Evolutionary conservation across 2,329 filamentous ascomycete genomes (phyloP), one percentile per base, ranked within the genome.

Genomic region (Aspergillus awamori): DNA sequence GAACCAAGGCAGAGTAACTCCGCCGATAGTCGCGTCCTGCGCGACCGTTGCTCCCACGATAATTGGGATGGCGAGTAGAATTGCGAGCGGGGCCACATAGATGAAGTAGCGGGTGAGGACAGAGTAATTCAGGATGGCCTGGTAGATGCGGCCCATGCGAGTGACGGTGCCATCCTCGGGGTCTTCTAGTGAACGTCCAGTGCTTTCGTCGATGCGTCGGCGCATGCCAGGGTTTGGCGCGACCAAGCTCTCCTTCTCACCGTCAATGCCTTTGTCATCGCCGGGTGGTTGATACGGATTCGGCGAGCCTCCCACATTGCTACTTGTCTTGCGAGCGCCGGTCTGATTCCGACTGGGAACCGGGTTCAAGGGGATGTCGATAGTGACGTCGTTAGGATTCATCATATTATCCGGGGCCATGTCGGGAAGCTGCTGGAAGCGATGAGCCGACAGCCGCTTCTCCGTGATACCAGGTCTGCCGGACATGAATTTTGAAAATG

Each of bases 61-160:
- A 65, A 89, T 88, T 5, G 87, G 87, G 43, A 89, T 79, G 2
- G 86, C 85, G 59, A 89, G 80, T n/a, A 84, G 66, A 5, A 83
- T 60, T 4, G 82, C 86, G 45, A 89, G 62, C 0, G 87, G 87
- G 24, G 83, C 72, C 26, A 89, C 84, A 67, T 88, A 89, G 63
- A 88, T 79, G 70, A 88, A 80, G 70, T 89, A 89, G 51, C 86
- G 80, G 52, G 86, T 88, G 67, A 89, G 67, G 63, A 88, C 82
- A 58, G 85, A 87, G 75, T 85, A 88, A 68, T 87, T 83, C 66
- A 86, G 75, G 57, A 89, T 81, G 68, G 84, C 84, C 69, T 81
- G 80, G 76, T 89, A 89, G 58, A 89, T 72, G 63, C 78, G 80
- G 53, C 86, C 87, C 80, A 88, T 84, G 53, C 78, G 78, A 45